phyloP scores from a whole-genome alignment of 2,329 filamentous ascomycete genomes.

The Chaetomium olivaceum region DNA sequence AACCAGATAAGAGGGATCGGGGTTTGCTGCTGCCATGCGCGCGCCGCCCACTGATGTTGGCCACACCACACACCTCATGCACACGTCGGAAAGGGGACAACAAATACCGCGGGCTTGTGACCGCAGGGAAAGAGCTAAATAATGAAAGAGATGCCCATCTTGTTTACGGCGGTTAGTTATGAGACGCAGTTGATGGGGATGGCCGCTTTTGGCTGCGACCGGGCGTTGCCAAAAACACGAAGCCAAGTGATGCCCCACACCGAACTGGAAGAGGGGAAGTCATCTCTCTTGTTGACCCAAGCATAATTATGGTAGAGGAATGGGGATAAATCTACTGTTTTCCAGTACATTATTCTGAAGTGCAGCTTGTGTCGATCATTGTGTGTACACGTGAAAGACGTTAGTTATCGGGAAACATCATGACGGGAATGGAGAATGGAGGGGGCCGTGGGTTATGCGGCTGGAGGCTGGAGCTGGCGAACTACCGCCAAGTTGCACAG shows the following conservation, averaged over 20 bases:
- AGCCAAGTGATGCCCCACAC: background rate
- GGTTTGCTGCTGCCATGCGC: conserved; percentile 1
- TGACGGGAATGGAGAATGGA: background rate
- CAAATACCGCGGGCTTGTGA: conserved; percentile 2
- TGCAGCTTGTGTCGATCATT: background rate
- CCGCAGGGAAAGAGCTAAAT: background rate
- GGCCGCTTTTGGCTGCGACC: background rate
- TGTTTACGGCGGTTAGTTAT: conserved; percentile 9
- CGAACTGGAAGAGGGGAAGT: background rate
- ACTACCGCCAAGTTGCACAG: conserved; percentile 7
- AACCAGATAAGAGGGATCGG: conserved; percentile 19
- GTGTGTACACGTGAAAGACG: no score
- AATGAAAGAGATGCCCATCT: conserved; percentile 2
- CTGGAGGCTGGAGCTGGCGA: conserved; percentile 7
- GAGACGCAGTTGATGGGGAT: background rate
- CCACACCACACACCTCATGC: background rate
- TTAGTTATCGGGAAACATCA: background rate
- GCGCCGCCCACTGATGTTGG: conserved; percentile 7
- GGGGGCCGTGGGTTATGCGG: background rate
- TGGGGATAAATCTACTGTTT: background rate
- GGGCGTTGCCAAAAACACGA: background rate
- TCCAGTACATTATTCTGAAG: background rate
- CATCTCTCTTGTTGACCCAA: background rate
- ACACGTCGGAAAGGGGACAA: background rate
- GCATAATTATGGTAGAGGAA: background rate